A percentile compares a stretch with the other conserved stretches of the same genome.
Conservation (phyloP, 352 stramenopile species). For the Phytophthora idaei region DNA sequence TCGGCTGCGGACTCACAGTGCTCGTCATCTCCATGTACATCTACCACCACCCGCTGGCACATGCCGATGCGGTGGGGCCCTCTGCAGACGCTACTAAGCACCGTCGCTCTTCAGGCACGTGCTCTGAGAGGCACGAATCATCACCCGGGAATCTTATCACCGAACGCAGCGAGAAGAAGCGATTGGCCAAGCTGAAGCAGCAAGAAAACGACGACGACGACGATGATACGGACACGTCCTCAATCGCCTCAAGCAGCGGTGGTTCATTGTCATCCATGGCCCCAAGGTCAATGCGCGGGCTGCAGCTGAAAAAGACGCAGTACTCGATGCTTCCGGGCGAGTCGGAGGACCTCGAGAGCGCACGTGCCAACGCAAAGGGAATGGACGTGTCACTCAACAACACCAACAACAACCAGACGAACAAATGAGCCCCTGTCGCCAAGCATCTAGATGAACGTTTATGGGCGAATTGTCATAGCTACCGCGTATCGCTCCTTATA, state of each 20-base stretch:
- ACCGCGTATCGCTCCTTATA: slow-evolving; percentile 11
- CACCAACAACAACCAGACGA: slow-evolving; percentile 19
- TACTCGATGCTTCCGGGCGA: slow-evolving; percentile 59
- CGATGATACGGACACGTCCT: slow-evolving; percentile 25
- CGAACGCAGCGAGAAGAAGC: slow-evolving; percentile 28
- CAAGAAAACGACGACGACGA: slow-evolving; percentile 19
- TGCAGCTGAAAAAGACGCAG: slow-evolving; percentile 60
- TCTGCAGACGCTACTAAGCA: slow-evolving; percentile 11
- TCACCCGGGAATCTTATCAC: slow-evolving; percentile 6
- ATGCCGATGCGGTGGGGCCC: slow-evolving; percentile 6
- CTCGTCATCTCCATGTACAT: slow-evolving; percentile 90
- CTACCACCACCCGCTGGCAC: slow-evolving; percentile 70
- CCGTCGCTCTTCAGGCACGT: slow-evolving; percentile 22
- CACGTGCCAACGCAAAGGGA: slow-evolving; percentile 27
- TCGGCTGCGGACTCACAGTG: slow-evolving; percentile 78
- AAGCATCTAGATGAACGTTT: not conserved
- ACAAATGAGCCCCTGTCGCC: slow-evolving; percentile 15
- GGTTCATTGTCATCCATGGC: slow-evolving; percentile 22
- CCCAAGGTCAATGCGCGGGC: slow-evolving; percentile 22
- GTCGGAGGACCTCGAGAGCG: slow-evolving; percentile 35
- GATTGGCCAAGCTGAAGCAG: slow-evolving; percentile 19
- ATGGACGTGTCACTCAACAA: slow-evolving; percentile 21
- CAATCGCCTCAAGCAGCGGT: slow-evolving; percentile 24
- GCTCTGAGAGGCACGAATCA: slow-evolving; percentile 14
- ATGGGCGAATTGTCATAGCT: too few relatives aligned